phyloP scores from a whole-genome alignment of 441 rosid species.

The Isatis lusitanica region DNA sequence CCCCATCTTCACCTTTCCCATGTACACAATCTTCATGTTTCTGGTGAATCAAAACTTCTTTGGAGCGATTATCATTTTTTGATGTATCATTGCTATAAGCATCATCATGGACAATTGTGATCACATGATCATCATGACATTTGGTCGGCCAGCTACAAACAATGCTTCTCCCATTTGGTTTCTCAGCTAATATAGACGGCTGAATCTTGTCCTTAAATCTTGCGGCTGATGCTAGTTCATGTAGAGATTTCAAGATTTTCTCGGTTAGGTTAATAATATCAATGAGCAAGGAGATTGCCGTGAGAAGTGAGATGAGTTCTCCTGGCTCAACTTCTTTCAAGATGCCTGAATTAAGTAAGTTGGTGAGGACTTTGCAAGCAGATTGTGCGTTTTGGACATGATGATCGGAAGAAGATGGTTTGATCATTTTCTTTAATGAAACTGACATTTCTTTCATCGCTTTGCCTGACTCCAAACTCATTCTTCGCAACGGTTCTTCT shows the following conservation, averaged over 20 bases:
- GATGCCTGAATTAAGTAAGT: conserved; percentile 43
- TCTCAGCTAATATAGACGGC: conserved; percentile 29
- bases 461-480: conserved; percentile 45
- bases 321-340: conserved; percentile 44
- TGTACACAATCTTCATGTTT: conserved; percentile 8
- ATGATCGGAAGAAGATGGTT: conserved; percentile 32
- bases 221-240: conserved; percentile 50
- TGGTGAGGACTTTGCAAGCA: conserved; percentile 41
- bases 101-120: neutral
- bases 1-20: conserved; percentile 6
- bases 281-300: conserved; percentile 46
- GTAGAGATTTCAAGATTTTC: conserved; percentile 45
- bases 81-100: neutral
- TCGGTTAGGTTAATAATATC: conserved; percentile 46
- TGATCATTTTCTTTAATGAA: conserved; percentile 42
- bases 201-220: conserved; percentile 37
- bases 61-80: neutral
- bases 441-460: conserved; percentile 44
- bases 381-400: conserved; percentile 41
- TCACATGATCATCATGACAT: conserved; percentile 27
- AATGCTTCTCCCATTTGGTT: conserved; percentile 10
- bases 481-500: conserved; percentile 33
- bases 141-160: conserved; percentile 12
- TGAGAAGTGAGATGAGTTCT: conserved; percentile 38
- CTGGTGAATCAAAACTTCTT: conserved; percentile 2